A percentile compares a stretch with the other conserved stretches of the same genome.
These are phyloP conservation scores for Diaporthe sp. DNA, from an alignment of 2,329 filamentous ascomycete genomes.

Conservation along the genomic window DNA sequence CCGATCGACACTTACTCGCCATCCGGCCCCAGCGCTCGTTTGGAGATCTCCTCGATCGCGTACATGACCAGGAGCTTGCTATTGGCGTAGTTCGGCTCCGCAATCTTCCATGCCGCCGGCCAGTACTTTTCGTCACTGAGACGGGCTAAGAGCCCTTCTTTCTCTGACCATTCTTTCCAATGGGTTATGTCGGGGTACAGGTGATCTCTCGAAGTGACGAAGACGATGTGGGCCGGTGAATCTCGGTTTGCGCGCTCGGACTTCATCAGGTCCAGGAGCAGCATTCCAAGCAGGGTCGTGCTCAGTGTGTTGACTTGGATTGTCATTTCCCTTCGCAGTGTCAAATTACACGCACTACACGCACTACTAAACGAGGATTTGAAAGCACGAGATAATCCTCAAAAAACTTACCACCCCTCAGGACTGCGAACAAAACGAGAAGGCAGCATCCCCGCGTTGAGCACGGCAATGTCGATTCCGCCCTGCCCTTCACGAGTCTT, in stretches of 20 bases:
- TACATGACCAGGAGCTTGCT: conserved; percentile 4
- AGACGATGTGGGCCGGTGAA: not conserved
- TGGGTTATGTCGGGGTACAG: not conserved
- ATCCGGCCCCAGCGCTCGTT: not conserved
- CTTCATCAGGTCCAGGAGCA: conserved; percentile 7
- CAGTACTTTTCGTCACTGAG: not conserved
- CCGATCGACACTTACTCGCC: not conserved
- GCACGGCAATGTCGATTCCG: not conserved
- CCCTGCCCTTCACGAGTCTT: not conserved
- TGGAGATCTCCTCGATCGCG: conserved; percentile 7
- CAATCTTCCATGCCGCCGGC: not conserved
- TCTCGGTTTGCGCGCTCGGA: not conserved
- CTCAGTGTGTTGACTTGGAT: not conserved
- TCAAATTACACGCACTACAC: too few species aligned
- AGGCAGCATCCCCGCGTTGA: not conserved
- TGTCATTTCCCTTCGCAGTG: not conserved
- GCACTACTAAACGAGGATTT: too few species aligned
- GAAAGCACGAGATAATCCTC: fast-evolving
- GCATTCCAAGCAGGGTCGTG: not conserved
- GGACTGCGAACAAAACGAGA: not conserved
- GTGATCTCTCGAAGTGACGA: not conserved
- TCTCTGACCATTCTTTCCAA: not conserved
- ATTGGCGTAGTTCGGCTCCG: not conserved
- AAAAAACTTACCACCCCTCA: not conserved
- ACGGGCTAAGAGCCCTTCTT: not conserved